phyloP scores from a whole-genome alignment of 306 rosid species.

The Cucurbita moschata region DNA sequence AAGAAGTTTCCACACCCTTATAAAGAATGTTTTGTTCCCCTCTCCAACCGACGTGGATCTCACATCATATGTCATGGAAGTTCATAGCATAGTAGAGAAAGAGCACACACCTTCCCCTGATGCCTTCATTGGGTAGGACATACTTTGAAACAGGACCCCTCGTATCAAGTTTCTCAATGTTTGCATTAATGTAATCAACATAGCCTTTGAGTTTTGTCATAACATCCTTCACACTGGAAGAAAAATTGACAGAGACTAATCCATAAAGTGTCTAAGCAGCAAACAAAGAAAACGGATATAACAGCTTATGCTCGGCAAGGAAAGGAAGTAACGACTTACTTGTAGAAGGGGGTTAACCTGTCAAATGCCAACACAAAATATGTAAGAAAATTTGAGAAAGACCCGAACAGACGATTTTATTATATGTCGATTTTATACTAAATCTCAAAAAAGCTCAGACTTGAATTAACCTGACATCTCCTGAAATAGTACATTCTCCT shows the following conservation, averaged over 20 bases:
- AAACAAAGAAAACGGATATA: neutral
- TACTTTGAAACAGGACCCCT: slow-evolving; percentile 89
- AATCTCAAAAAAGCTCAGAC: neutral
- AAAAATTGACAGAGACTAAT: slow-evolving; percentile 3
- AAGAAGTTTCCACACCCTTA: too few species aligned
- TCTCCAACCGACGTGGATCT: too few species aligned
- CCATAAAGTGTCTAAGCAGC: neutral
- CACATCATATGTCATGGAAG: neutral
- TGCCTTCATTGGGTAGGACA: slow-evolving; percentile 52
- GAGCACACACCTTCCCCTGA: slow-evolving; percentile 61
- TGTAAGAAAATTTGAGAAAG: neutral
- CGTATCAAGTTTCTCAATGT: slow-evolving; percentile 46
- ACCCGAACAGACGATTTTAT: neutral
- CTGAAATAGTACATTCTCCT: slow-evolving; percentile 76
- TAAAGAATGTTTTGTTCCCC: too few species aligned
- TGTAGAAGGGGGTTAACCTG: slow-evolving; percentile 91
- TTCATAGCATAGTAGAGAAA: slow-evolving; percentile 8
- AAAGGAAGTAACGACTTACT: slow-evolving; percentile 42
- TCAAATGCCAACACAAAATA: slow-evolving; percentile 12
- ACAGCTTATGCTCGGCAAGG: slow-evolving; percentile 2
- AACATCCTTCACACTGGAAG: slow-evolving; percentile 59
- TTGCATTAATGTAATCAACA: slow-evolving; percentile 58
- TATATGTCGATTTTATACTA: neutral
- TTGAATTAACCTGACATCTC: slow-evolving; percentile 74
- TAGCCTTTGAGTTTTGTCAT: slow-evolving; percentile 51